phyloP scores from a whole-genome alignment of 768 basidiomycete species.

The Lentinula raphanica region DNA sequence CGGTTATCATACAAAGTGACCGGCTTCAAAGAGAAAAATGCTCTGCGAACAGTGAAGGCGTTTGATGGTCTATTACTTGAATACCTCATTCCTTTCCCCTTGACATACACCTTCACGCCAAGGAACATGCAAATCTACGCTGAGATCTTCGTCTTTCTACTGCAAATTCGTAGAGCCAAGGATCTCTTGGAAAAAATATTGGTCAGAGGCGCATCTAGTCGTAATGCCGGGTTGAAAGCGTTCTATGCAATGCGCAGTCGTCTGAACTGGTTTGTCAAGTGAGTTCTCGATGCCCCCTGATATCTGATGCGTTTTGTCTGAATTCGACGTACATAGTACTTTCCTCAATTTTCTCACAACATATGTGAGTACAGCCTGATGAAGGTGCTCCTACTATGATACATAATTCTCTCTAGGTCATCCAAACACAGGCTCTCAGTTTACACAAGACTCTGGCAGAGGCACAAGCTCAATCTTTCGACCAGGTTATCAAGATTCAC shows the following conservation, averaged over 20 bases:
- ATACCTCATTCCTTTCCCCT: conserved; percentile 76
- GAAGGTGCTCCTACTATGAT: too few relatives aligned
- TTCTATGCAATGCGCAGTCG: conserved; percentile 75
- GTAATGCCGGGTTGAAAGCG: conserved; percentile 49
- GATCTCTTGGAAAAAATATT: conserved; percentile 64
- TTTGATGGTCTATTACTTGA: conserved; percentile 68
- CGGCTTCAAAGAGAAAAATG: conserved; percentile 30
- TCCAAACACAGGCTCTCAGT: conserved; percentile 54
- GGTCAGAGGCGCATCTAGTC: conserved; percentile 46
- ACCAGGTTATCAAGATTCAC: conserved; percentile 70
- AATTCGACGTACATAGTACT: conserved; percentile 33
- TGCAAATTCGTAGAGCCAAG: conserved; percentile 74
- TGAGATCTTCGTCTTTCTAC: conserved; percentile 62
- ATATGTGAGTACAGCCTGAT: conserved; percentile 40
- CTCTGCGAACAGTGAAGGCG: conserved; percentile 50
- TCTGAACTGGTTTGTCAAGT: conserved; percentile 85
- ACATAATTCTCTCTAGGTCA: conserved; percentile 41
- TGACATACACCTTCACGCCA: conserved; percentile 73
- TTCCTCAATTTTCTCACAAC: conserved; percentile 69
- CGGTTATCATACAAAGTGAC: conserved; percentile 61
- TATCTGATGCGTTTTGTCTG: neutral
- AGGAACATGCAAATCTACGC: conserved; percentile 51
- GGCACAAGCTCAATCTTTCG: conserved; percentile 50
- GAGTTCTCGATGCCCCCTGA: conserved; percentile 22
- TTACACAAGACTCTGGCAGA: conserved; percentile 53